Base-by-base conservation (phyloP, 768 basidiomycete species). In the Lentinula boryana region DNA sequence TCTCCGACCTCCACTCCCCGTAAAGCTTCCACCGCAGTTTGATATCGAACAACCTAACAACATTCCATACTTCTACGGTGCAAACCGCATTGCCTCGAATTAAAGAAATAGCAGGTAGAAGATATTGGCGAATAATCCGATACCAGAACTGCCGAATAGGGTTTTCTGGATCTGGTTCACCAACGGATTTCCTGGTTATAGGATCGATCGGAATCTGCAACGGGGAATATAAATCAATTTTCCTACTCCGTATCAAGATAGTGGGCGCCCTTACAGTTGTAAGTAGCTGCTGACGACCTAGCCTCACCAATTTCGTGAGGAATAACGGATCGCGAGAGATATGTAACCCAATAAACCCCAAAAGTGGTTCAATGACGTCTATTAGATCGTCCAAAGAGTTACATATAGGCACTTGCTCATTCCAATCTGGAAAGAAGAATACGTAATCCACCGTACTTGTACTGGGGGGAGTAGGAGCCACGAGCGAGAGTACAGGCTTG, bases 391-490 rank as follows among this genome's bases (percentile, higher is more conserved):
- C 51, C 21, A 48, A 23, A 27, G 46, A 21, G 46, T 76, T 73
- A 68, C 88, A 88, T 33, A 85, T 65, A 4, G 91, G 91, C 33
- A 95, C 75, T 53, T 81, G 79, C 49, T 88, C 82, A 13, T 74
- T 71, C 95, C 95, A 98, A 60, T 86, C 79, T 12, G 93, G 89
- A 71, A 88, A 96, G 80, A 97, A 98, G 78, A 92, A 97, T 5
- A 92, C 83, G 66, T 93, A 96, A 55, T 88, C 85, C n/a, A 80
- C 81, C 3, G 78, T 80, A 58, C 76, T 82, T 21, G 93, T 95
- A 65, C 84, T 81, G 0, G 91, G 89, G 27, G 95, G 95, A 12
- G 84, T 82, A 3, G 95, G 95, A 1, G 90, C 88, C 71, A 82
- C 82, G 3, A 89, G 73, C 0, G 92, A 91, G n/a, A 94, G 77